Conservation (phyloP, 1,284 basidiomycete genomes). For the Fomes fomentarius region DNA sequence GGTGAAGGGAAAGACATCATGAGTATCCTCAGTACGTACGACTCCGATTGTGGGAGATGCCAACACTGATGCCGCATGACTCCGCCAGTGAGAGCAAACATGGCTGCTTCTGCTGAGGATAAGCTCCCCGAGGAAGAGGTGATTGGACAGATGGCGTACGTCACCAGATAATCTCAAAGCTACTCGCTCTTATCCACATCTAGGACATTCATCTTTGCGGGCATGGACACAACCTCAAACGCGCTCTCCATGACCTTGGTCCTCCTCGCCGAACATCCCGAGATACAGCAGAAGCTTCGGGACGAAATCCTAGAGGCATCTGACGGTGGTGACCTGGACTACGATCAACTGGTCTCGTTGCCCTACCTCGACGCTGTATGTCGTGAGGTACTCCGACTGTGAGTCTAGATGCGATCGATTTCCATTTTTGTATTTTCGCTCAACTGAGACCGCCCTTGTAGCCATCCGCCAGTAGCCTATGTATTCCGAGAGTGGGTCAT, state of each 20-base stretch:
- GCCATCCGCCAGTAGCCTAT: neutral
- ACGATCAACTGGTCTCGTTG: constrained; percentile 12
- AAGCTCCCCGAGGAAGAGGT: constrained; percentile 28
- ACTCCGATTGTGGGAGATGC: neutral
- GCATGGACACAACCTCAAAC: constrained; percentile 15
- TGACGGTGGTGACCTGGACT: constrained; percentile 14
- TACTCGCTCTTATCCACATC: constrained; percentile 25
- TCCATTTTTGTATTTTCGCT: neutral
- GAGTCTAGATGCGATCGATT: neutral
- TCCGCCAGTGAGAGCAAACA: constrained; percentile 25
- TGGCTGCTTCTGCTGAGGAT: constrained; percentile 21
- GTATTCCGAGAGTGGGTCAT: neutral
- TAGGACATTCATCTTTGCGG: constrained; percentile 14
- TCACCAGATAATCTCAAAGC: neutral
- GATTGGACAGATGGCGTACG: constrained; percentile 29
- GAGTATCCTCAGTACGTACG: constrained; percentile 10
- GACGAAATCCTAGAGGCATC: constrained; percentile 4
- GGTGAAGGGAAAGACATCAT: constrained; percentile 9
- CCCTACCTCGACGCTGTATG: constrained; percentile 17
- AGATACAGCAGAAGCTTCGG: constrained; percentile 6
- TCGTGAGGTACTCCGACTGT: constrained; percentile 12
- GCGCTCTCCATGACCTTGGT: constrained; percentile 7
- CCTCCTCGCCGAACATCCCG: constrained; percentile 5
- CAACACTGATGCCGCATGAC: neutral
- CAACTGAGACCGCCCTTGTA: neutral